phyloP scores from a whole-genome alignment of 176 grass and related monocot genomes.

The Triticum aestivum region IWGSC_CS_RefSeq_v2.1 NC_057794.1:580100397-580100896 shows the following conservation, averaged over 20 bases:
- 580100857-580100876: neutral
- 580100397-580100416: neutral
- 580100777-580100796: neutral
- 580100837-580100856: neutral
- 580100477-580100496: neutral
- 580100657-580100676: neutral
- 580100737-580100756: neutral
- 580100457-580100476: conserved; percentile 17
- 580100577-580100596: neutral
- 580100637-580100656: conserved; percentile 6
- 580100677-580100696: neutral
- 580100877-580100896: neutral
- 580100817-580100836: neutral
- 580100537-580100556: neutral
- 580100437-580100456: conserved; percentile 3
- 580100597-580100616: conserved; percentile 32
- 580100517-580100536: neutral
- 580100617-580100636: conserved; percentile 18
- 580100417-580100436: conserved; percentile 19
- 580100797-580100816: neutral
- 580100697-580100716: neutral
- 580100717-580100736: neutral
- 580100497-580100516: conserved; percentile 24
- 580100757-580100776: neutral
- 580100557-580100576: conserved; percentile 22